These are phyloP conservation scores for Zymoseptoria crescenta DNA, from an alignment of 2,329 filamentous ascomycete species.

Conservation along the genomic window DNA sequence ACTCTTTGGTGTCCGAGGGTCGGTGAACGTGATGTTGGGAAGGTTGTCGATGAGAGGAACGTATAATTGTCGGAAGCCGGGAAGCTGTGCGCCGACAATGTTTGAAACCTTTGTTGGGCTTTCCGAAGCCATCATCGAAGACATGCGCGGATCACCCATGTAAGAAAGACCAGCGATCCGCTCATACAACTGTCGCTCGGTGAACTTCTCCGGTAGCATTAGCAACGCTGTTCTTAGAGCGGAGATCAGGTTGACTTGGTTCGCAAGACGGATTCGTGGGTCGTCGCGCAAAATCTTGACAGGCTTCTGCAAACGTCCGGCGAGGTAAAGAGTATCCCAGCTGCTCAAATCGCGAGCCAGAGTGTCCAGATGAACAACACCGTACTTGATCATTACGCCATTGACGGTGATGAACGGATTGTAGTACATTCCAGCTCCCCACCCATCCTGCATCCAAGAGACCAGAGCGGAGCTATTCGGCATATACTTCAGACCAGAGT, in stretches of 20 bases:
- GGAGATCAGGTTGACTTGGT: constrained; percentile 90
- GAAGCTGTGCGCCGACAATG: constrained; percentile 84
- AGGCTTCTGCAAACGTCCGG: constrained; percentile 89
- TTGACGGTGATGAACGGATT: constrained; percentile 93
- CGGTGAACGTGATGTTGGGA: constrained; percentile 75
- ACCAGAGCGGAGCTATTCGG: constrained; percentile 68
- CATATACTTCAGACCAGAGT: constrained; percentile 73
- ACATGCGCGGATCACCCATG: constrained; percentile 93
- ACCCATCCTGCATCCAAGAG: constrained; percentile 74
- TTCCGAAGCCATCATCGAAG: constrained; percentile 57
- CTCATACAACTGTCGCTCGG: constrained; percentile 77
- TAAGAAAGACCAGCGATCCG: constrained; percentile 92
- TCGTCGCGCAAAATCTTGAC: constrained; percentile 97
- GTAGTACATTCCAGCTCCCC: constrained; percentile 94
- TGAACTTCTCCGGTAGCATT: constrained; percentile 75
- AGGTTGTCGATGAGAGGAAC: constrained; percentile 81
- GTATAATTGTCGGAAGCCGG: constrained; percentile 87
- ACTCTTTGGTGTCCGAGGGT: constrained; percentile 49
- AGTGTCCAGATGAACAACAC: constrained; percentile 89
- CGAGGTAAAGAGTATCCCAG: constrained; percentile 95
- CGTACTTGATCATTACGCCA: constrained; percentile 94
- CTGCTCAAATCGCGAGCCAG: constrained; percentile 76
- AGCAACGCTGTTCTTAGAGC: constrained; percentile 84
- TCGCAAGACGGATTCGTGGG: constrained; percentile 81
- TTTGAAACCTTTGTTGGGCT: constrained; percentile 88